These are phyloP conservation scores for Dovyalis caffra DNA, from an alignment of 345 rosid species.

Conservation along the genomic window DNA sequence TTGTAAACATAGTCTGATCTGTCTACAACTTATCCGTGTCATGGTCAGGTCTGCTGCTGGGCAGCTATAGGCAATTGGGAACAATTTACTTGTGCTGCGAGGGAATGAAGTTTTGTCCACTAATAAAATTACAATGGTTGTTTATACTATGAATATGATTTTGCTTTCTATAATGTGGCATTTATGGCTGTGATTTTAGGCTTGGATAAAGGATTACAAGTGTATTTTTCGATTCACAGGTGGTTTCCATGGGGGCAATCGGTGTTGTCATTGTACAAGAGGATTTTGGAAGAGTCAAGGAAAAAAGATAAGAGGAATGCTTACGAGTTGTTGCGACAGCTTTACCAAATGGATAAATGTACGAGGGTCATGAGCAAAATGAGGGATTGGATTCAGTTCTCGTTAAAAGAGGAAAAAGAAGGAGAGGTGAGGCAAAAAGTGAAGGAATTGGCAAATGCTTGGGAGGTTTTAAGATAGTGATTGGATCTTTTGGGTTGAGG, in stretches of 20 bases:
- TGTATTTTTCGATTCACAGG: constrained; percentile 65
- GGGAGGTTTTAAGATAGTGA: too few relatives aligned
- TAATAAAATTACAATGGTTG: constrained; percentile 58
- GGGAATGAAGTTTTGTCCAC: constrained; percentile 51
- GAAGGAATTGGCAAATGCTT: too few relatives aligned
- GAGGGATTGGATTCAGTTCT: constrained; percentile 69
- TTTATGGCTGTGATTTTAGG: constrained; percentile 91
- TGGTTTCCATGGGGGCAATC: constrained; percentile 70
- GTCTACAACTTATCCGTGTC: too few relatives aligned
- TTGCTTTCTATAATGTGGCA: constrained; percentile 86
- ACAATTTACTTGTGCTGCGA: constrained; percentile 52
- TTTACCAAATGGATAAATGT: constrained; percentile 64
- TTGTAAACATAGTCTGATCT: too few relatives aligned
- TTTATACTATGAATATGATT: constrained; percentile 69
- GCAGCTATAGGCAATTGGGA: constrained; percentile 76
- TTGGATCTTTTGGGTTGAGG: too few relatives aligned
- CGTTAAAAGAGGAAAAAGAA: constrained; percentile 56
- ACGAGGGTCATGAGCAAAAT: constrained; percentile 55
- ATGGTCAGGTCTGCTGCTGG: constrained; percentile 87
- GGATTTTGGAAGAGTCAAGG: constrained; percentile 70
- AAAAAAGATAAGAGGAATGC: constrained; percentile 67
- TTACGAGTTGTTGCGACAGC: constrained; percentile 76
- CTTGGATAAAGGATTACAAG: constrained; percentile 87
- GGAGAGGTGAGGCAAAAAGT: too few relatives aligned
- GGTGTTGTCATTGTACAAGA: constrained; percentile 60